A percentile compares a stretch with the other conserved stretches of the same genome.
Conservation (phyloP, 192 early-diverging fungal species). For the Coemansia furcata region DNA sequence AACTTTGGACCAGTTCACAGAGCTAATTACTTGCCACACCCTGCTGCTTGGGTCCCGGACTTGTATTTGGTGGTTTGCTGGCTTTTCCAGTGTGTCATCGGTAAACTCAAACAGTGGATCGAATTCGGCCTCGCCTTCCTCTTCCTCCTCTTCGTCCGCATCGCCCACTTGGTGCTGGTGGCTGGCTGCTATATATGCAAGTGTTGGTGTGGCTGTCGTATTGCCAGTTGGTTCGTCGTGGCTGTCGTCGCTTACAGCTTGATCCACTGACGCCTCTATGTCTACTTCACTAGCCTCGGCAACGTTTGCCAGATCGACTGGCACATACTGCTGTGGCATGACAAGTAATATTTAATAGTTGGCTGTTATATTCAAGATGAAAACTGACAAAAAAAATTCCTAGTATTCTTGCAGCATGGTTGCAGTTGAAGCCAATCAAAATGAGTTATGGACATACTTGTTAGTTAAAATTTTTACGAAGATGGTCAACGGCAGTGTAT, state of each 20-base stretch:
- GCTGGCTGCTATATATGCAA: slow-evolving; percentile 14
- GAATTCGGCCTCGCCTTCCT: slow-evolving; percentile 6
- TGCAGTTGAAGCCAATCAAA: neutral
- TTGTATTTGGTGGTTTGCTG: neutral
- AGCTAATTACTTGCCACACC: slow-evolving; percentile 4
- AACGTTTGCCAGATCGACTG: neutral
- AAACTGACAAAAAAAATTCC: neutral
- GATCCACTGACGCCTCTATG: neutral
- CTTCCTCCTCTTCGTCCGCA: neutral
- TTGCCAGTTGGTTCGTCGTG: neutral
- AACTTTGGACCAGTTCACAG: slow-evolving; percentile 10
- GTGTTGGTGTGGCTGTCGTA: neutral
- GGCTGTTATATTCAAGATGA: neutral
- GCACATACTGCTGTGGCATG: neutral
- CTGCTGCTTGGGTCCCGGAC: neutral
- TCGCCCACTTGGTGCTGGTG: neutral
- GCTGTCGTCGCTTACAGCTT: neutral
- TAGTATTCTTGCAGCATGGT: neutral
- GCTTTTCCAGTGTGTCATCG: slow-evolving; percentile 2
- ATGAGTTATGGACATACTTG: neutral
- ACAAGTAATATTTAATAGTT: neutral
- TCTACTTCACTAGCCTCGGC: neutral
- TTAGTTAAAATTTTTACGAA: neutral
- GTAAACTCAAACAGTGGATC: slow-evolving; percentile 10
- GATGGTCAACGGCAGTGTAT: too few species aligned